Evolutionary conservation across 2,329 filamentous ascomycete species (phyloP).

Genomic region (Calonectria pteridis): DNA sequence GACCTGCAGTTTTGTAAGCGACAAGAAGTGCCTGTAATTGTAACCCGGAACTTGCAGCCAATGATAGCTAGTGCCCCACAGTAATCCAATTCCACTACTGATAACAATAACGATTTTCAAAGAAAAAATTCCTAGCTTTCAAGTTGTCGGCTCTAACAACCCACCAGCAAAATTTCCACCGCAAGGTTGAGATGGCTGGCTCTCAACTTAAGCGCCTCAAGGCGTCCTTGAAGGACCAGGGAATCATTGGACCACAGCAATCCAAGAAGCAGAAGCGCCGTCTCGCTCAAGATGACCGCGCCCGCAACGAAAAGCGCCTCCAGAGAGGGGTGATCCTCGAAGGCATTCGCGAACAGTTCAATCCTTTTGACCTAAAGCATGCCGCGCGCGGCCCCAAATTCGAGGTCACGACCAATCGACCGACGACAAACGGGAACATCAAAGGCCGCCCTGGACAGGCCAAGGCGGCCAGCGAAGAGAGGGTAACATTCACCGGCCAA

Average conservation of each 20-base stretch:
- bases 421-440: constrained; percentile 67
- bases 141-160: neutral
- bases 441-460: constrained; percentile 84
- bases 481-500: constrained; percentile 61
- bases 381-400: constrained; percentile 85
- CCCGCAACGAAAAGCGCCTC: constrained; percentile 78
- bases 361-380: constrained; percentile 95
- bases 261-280: constrained; percentile 95
- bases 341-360: constrained; percentile 94
- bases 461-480: constrained; percentile 89
- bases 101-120: constrained; percentile 37
- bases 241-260: constrained; percentile 89
- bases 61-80: constrained; percentile 24
- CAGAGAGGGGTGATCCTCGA: constrained; percentile 83
- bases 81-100: constrained; percentile 14
- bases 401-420: constrained; percentile 79
- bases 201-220: constrained; percentile 98
- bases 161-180: constrained; percentile 25
- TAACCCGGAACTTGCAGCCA: neutral
- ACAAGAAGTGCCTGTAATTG: neutral
- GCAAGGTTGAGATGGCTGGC: constrained; percentile 77
- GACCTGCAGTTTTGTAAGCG: neutral
- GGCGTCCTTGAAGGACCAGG: constrained; percentile 87
- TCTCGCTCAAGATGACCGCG: constrained; percentile 74
- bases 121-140: constrained; percentile 41